Evolutionary conservation across 2,329 filamentous ascomycete genomes (phyloP).

Genomic region (Aureobasidium mangrovei): DNA sequence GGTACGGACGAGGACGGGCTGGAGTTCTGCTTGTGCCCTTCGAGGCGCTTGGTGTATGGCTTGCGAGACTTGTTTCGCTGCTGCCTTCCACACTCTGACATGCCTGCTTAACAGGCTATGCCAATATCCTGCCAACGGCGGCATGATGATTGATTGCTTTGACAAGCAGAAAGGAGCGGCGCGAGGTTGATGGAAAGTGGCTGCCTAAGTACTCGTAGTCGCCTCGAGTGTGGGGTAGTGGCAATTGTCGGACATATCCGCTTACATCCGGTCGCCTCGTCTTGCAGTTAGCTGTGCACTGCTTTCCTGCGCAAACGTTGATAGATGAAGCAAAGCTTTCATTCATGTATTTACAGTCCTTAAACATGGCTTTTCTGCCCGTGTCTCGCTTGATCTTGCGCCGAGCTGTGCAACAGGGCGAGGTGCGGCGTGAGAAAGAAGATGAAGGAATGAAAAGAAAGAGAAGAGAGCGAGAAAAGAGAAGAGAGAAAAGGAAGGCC

Average conservation of each 20-base stretch:
- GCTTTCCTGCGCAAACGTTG: neutral
- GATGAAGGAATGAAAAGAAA: neutral
- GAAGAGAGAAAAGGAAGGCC: neutral
- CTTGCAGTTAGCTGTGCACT: neutral
- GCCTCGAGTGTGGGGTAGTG: neutral
- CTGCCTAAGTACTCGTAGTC: neutral
- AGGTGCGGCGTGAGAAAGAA: neutral
- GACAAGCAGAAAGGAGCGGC: neutral
- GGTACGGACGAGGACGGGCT: slow-evolving; percentile 52
- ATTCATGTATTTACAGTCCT: slow-evolving; percentile 5
- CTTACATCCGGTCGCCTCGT: too few species aligned
- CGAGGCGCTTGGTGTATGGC: slow-evolving; percentile 26
- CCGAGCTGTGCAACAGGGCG: slow-evolving; percentile 3
- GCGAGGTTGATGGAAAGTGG: neutral
- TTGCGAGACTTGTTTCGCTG: slow-evolving; percentile 21
- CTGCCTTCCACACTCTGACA: slow-evolving; percentile 26
- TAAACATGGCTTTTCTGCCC: slow-evolving; percentile 11
- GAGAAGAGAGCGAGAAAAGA: neutral
- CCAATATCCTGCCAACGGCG: slow-evolving; percentile 29
- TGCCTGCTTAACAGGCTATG: slow-evolving; percentile 29
- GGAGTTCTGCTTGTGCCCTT: slow-evolving; percentile 41
- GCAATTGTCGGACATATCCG: neutral
- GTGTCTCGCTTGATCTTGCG: neutral
- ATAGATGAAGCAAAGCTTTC: neutral
- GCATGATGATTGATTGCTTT: slow-evolving; percentile 23